A percentile compares a stretch with the other conserved stretches of the same genome.
phyloP scores from a whole-genome alignment of 2,329 filamentous ascomycete genomes.

The Stagonosporopsis cucurbitacearum region DNA sequence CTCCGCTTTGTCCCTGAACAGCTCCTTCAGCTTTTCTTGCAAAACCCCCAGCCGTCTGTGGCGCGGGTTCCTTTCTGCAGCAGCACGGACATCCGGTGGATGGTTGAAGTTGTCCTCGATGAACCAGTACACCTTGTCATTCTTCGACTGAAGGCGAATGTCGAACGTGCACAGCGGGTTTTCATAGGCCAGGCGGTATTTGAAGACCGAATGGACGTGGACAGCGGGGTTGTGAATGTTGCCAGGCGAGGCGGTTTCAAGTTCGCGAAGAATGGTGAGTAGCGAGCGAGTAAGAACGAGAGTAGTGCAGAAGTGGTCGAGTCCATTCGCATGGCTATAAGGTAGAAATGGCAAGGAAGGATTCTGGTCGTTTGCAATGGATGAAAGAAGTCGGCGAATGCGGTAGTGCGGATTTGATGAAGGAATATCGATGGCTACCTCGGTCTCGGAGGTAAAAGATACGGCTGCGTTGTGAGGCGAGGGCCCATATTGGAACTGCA shows the following conservation, averaged over 20 bases:
- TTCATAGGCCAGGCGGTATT: slow-evolving; percentile 50
- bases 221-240: slow-evolving; percentile 40
- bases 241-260: slow-evolving; percentile 60
- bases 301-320: slow-evolving; percentile 65
- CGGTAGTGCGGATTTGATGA: slow-evolving; percentile 71
- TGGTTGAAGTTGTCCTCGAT: slow-evolving; percentile 43
- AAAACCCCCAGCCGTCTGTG: slow-evolving; percentile 42
- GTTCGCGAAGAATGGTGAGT: slow-evolving; percentile 64
- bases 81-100: slow-evolving; percentile 32
- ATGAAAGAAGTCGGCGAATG: slow-evolving; percentile 64
- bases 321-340: slow-evolving; percentile 55
- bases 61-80: slow-evolving; percentile 30
- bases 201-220: slow-evolving; percentile 43
- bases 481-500: slow-evolving; percentile 72
- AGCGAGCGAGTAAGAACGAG: slow-evolving; percentile 68
- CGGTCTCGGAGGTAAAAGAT: slow-evolving; percentile 57
- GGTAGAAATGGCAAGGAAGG: slow-evolving; percentile 64
- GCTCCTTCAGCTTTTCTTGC: slow-evolving; percentile 39
- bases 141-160: slow-evolving; percentile 41
- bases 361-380: slow-evolving; percentile 63
- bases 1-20: slow-evolving; percentile 41
- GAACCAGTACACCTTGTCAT: slow-evolving; percentile 47
- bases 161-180: slow-evolving; percentile 52
- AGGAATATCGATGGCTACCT: slow-evolving; percentile 66
- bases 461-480: slow-evolving; percentile 62